Evolutionary conservation across 73 alveolate species (phyloP).

Genomic region (Paramecium bursaria): DNA sequence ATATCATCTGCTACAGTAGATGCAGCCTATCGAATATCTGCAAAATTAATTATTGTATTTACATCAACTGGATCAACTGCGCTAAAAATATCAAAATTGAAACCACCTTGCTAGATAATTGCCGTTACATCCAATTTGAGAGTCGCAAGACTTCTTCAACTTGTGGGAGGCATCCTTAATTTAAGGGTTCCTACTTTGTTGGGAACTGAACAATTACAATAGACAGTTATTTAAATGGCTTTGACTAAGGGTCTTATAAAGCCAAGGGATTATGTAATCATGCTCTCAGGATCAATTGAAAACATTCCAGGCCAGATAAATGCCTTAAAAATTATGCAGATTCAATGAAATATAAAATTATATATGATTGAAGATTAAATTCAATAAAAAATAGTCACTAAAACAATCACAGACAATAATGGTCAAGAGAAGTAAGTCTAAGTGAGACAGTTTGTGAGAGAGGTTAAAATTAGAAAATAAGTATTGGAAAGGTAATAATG

Average conservation of each 20-base stretch:
- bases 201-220: conserved; percentile 7
- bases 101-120: conserved; percentile 47
- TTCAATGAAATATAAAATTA: conserved; percentile 44
- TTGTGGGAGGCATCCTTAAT: conserved; percentile 13
- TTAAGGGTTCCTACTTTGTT: not conserved
- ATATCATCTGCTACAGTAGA: conserved; percentile 24
- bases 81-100: conserved; percentile 18
- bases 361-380: not conserved
- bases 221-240: conserved; percentile 1
- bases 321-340: not conserved
- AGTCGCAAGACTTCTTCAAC: conserved; percentile 31
- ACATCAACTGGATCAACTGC: conserved; percentile 47
- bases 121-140: conserved; percentile 29
- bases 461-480: conserved; percentile 1
- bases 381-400: not conserved
- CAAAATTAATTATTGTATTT: conserved; percentile 11
- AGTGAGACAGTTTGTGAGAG: not conserved
- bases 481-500: conserved; percentile 21
- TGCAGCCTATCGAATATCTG: conserved; percentile 42
- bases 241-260: not conserved
- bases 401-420: conserved; percentile 14
- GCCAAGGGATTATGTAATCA: not conserved
- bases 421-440: not conserved
- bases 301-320: conserved; percentile 19
- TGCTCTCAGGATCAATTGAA: conserved; percentile 15